Percentiles rank a stretch among this genome's conserved stretches.
Conservation (phyloP, 441 rosid species). For the Brassica balearica region DNA sequence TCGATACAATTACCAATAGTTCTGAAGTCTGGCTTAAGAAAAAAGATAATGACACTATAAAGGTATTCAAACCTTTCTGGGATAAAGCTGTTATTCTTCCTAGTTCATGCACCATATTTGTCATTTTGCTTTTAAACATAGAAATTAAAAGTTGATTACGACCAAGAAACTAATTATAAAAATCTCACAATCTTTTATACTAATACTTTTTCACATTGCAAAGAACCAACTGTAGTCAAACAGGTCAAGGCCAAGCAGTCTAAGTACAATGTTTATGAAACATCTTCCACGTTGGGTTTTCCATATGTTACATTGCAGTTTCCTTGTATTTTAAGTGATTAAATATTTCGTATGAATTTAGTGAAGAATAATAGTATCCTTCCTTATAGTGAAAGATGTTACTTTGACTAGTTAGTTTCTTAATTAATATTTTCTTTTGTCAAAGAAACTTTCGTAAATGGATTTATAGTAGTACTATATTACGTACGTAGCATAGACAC, state of each 20-base stretch:
- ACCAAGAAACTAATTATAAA: conserved; percentile 13
- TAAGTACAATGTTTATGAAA: conserved; percentile 1
- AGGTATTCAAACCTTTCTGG: conserved; percentile 22
- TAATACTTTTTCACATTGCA: not conserved
- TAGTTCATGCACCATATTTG: conserved; percentile 23
- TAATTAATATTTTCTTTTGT: not conserved
- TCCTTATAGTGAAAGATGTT: conserved; percentile 26
- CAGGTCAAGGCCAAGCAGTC: conserved; percentile 18
- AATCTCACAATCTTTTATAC: not conserved
- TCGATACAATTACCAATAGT: conserved; percentile 16
- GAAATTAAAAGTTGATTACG: conserved; percentile 13
- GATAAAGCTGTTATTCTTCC: conserved; percentile 1
- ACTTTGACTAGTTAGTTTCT: conserved; percentile 34
- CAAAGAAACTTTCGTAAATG: not conserved
- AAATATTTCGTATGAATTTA: conserved; percentile 13
- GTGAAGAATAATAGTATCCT: conserved; percentile 36
- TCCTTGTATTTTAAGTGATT: conserved; percentile 16
- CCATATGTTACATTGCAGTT: conserved; percentile 18
- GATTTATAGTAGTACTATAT: not conserved
- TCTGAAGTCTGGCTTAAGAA: conserved; percentile 22
- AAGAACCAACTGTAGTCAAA: conserved; percentile 28
- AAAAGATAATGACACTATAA: not conserved
- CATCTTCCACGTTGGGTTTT: conserved; percentile 11
- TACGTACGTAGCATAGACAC: not conserved
- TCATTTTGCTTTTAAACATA: conserved; percentile 12